Evolutionary conservation across 805 yeast genomes (phyloP).

Genomic region (Starmerella cellae): DNA sequence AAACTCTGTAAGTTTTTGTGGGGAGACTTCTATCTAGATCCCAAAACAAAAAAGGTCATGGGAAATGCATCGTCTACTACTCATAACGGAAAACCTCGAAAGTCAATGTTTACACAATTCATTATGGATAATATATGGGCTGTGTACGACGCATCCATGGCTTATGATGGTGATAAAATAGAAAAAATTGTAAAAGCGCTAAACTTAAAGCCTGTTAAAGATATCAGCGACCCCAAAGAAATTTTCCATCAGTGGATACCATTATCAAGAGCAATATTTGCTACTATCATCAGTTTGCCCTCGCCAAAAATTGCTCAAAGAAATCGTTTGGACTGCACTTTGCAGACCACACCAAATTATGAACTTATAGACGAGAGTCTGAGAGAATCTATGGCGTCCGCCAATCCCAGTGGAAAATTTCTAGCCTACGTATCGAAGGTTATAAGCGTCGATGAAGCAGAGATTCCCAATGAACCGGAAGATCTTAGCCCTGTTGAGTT

Average conservation of each 20-base stretch:
- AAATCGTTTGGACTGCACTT: slow-evolving; percentile 52
- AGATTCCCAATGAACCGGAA: slow-evolving; percentile 41
- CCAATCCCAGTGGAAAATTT: slow-evolving; percentile 54
- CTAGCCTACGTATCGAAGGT: slow-evolving; percentile 82
- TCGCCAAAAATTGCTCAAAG: slow-evolving; percentile 69
- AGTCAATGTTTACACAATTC: slow-evolving; percentile 77
- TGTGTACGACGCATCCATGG: slow-evolving; percentile 55
- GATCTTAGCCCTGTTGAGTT: neutral
- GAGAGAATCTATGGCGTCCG: slow-evolving; percentile 41
- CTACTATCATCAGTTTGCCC: slow-evolving; percentile 78
- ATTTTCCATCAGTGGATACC: slow-evolving; percentile 93
- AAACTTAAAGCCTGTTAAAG: slow-evolving; percentile 46
- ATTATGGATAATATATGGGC: slow-evolving; percentile 88
- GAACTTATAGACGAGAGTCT: slow-evolving; percentile 38
- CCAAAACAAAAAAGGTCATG: slow-evolving; percentile 74
- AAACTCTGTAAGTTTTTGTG: slow-evolving; percentile 76
- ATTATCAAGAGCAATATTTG: slow-evolving; percentile 66
- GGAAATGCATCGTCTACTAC: slow-evolving; percentile 25
- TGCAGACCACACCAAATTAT: slow-evolving; percentile 44
- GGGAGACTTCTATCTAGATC: slow-evolving; percentile 88
- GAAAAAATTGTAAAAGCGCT: slow-evolving; percentile 63
- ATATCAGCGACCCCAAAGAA: slow-evolving; percentile 35
- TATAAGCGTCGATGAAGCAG: slow-evolving; percentile 69
- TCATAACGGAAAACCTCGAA: slow-evolving; percentile 36
- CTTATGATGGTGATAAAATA: slow-evolving; percentile 55